A percentile compares a stretch with the other conserved stretches of the same genome.
These are phyloP conservation scores for Domatiomyces catenatus DNA, from an alignment of 2,329 filamentous ascomycete genomes.

Conservation along the genomic window DNA sequence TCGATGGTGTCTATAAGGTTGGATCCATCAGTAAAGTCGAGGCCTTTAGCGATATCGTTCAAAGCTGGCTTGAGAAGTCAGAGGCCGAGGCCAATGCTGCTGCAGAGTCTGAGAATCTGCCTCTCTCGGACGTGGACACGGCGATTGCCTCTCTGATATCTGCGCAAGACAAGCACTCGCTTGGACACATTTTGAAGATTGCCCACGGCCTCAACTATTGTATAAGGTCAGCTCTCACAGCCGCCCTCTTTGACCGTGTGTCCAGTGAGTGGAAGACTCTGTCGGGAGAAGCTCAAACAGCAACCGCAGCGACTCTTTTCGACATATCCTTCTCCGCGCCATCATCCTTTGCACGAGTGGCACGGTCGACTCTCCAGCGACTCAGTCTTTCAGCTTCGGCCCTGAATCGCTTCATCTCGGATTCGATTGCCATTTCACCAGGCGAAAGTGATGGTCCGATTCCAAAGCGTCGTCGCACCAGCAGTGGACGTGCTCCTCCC, in stretches of 20 bases:
- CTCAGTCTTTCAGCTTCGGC: constrained; percentile 22
- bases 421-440: constrained; percentile 50
- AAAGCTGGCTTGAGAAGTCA: constrained; percentile 48
- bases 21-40: constrained; percentile 59
- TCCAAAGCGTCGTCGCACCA: constrained; percentile 63
- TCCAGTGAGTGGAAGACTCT: constrained; percentile 51
- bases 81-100: constrained; percentile 36
- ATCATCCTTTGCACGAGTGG: constrained; percentile 12
- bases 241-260: constrained; percentile 53
- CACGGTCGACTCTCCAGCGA: constrained; percentile 9
- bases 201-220: constrained; percentile 19
- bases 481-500: constrained; percentile 38
- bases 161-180: constrained; percentile 42
- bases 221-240: constrained; percentile 24
- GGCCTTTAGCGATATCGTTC: constrained; percentile 58
- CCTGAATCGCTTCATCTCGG: constrained; percentile 56
- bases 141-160: constrained; percentile 39
- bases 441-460: constrained; percentile 58
- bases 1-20: constrained; percentile 58
- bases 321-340: constrained; percentile 25
- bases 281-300: constrained; percentile 23
- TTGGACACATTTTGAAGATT: constrained; percentile 38
- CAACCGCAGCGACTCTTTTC: constrained; percentile 26
- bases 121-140: constrained; percentile 34
- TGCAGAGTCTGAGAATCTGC: constrained; percentile 36